These are phyloP conservation scores for Parafenestella ontariensis DNA, from an alignment of 2,329 filamentous ascomycete species.

Conservation along the genomic window DNA sequence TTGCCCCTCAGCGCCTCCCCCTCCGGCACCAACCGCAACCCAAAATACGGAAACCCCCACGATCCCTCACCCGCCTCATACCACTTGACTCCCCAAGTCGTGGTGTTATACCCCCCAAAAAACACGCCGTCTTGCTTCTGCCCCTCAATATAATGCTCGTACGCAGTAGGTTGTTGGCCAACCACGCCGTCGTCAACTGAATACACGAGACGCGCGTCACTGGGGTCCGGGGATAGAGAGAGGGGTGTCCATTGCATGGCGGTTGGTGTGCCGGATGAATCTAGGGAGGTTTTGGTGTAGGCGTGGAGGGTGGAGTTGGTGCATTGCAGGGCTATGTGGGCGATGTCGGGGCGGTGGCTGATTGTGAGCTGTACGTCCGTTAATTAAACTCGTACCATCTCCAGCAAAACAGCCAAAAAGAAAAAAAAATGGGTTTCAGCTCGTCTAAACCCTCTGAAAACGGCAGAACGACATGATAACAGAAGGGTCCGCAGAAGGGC, in stretches of 20 bases:
- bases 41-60: conserved; percentile 18
- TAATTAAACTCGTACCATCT: too few species aligned
- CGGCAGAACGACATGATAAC: too few species aligned
- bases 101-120: conserved; percentile 25
- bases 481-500: too few species aligned
- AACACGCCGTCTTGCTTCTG: conserved; percentile 28
- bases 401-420: too few species aligned
- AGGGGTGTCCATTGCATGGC: conserved; percentile 20
- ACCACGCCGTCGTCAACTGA: conserved; percentile 22
- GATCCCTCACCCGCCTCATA: conserved; percentile 1
- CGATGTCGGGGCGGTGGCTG: conserved; percentile 18
- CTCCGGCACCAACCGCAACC: conserved; percentile 20
- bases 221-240: conserved; percentile 16
- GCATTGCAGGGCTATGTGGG: conserved; percentile 24
- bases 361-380: conserved; percentile 23
- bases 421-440: too few species aligned
- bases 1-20: conserved; percentile 14
- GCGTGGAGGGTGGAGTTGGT: conserved; percentile 11
- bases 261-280: conserved; percentile 14
- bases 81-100: conserved; percentile 30
- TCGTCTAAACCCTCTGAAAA: too few species aligned
- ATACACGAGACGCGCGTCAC: conserved; percentile 24
- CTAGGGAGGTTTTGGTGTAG: conserved; percentile 14
- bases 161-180: conserved; percentile 18
- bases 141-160: conserved; percentile 27